Base-by-base conservation (phyloP, 169 alveolate genomes). In the Plasmodium berghei region DNA sequence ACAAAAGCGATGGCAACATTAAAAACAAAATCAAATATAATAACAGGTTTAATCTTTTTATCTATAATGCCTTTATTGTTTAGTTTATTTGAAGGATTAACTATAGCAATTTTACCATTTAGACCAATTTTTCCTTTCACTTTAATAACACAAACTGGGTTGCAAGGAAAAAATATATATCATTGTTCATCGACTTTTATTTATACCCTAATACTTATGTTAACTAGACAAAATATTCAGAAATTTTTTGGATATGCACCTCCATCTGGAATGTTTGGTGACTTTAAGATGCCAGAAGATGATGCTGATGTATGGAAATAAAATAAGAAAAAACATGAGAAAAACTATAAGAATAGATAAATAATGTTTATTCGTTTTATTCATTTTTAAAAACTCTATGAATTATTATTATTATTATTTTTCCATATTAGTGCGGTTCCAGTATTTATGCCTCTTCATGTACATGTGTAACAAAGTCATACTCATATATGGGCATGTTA, bases 61-160 rank as follows among this genome's bases (percentile, higher is more conserved):
- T 88, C 89, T 40, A 75, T 94, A 67, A 94, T 94, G 96, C 94
- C 94, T 14, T 63, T 93, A 61, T 85, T 92, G 40, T 92, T 94
- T 94, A 94, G 96, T 92, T 73, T 90, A 75, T 94, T 94, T 85
- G 96, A 94, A 87, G 94, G 93, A 45, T 74, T 92, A 77, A 88
- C 93, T 58, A 88, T 94, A 40, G 96, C 94, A 45, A 91, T 92
- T 66, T 88, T 94, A 49, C 96, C 96, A n/a, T 94, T 94, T 88
- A 91, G 55, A 63, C 96, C 96, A 20, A 55, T 94, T 34, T 88
- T 86, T 48, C 93, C 93, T 18, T 62, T 94, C 56, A 62, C 92
- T 56, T 46, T 92, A 66, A 74, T 94, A 66, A 94, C 96, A n/a
- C 93, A 88, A 52, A 73, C 94, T 40, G 94, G 94, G 22, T 56